Evolutionary conservation across 257 asterid genomes (phyloP), one percentile per base, ranked within the genome.

Genomic region (Solanum paucissectum): DNA sequence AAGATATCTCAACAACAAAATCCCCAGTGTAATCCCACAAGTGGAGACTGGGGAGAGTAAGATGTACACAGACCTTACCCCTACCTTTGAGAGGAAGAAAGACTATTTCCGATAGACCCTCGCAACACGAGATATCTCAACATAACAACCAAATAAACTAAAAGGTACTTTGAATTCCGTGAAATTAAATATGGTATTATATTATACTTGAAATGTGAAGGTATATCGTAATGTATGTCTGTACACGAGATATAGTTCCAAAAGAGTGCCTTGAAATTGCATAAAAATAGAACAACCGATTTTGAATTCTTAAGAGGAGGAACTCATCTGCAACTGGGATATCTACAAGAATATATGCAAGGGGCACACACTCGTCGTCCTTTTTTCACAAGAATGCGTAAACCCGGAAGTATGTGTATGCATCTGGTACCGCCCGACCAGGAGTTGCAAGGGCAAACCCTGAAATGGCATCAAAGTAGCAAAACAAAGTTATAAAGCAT

Each of bases 251-350:
- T 87, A 86, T 77, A 90, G 85, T 87, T 84, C 91, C 33, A 66
- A 86, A 86, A 73, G 33, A 86, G 9, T 40, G 49, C 83, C 83
- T 44, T 33, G 66, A 32, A 38, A 83, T 68, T 86, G 87, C 68
- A 90, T 64, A 68, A 77, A 76, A 73, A 85, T 3, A 87, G 90
- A 87, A 89, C 90, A 92, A 90, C 93, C 92, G 90, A 85, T 82
- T 90, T 90, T 90, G 92, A 94, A 93, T 92, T 93, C 95, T 90
- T 94, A 92, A 93, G 98, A 91, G 98, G 90, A 94, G 95, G 93
- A 91, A 95, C 98, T 95, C 98, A 95, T 93, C 98, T 95, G 98
- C 98, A 90, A 90, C 94, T 72, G 91, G n/a, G 90, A 91, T 91
- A 92, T 94, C 95, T 94, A 94, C 95, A 93, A 90, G 91, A 89